Evolutionary conservation across 148 eudicot species (phyloP).

Genomic region (Vaccinium corymbosum): DNA sequence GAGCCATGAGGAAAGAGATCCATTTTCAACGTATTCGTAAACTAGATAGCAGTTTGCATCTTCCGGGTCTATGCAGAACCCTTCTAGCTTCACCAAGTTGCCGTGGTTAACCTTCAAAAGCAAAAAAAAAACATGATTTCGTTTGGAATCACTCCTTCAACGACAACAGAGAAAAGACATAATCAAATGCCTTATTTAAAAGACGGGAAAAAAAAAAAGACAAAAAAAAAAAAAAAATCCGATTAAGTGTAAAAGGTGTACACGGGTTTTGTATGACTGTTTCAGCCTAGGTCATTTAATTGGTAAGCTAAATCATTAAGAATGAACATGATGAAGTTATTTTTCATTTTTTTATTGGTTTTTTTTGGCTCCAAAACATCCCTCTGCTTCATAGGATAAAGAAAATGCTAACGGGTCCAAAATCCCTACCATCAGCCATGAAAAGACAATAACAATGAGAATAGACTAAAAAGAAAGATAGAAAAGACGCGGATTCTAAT

Average conservation of each 20-base stretch:
- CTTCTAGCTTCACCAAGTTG: constrained; percentile 77
- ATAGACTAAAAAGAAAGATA: background rate
- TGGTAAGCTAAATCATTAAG: background rate
- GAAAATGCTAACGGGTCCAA: background rate
- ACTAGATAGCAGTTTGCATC: constrained; percentile 81
- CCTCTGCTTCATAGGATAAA: background rate
- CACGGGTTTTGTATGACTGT: background rate
- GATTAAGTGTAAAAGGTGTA: background rate
- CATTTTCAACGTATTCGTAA: constrained; percentile 80
- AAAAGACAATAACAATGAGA: background rate
- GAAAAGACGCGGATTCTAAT: too few relatives aligned
- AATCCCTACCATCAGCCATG: background rate
- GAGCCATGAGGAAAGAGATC: constrained; percentile 72
- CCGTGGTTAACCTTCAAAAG: constrained; percentile 83
- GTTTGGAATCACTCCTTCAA: background rate
- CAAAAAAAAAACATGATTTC: background rate
- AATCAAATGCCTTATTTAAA: background rate
- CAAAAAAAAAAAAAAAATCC: too few relatives aligned
- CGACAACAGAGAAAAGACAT: background rate
- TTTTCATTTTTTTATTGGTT: too few relatives aligned
- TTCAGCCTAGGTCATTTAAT: background rate
- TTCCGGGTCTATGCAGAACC: constrained; percentile 82
- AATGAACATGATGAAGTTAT: background rate
- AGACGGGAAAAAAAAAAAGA: too few relatives aligned
- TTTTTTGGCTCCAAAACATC: background rate